These are phyloP conservation scores for Coprinopsis strossmayeri DNA, from an alignment of 768 basidiomycete species.

Conservation along the genomic window DNA sequence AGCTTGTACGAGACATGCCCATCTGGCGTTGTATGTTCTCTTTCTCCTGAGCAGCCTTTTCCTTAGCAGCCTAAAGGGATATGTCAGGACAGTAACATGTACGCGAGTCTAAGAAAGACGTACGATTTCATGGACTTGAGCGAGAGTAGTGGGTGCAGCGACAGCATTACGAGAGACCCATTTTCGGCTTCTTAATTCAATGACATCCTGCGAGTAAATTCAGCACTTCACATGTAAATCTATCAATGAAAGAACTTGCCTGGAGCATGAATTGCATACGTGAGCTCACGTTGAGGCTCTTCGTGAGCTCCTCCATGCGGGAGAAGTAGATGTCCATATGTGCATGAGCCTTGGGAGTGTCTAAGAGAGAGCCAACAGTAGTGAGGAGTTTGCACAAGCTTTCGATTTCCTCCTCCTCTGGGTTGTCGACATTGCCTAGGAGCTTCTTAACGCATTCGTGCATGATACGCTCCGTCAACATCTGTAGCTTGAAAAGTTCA, in stretches of 20 bases:
- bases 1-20: conserved; percentile 87
- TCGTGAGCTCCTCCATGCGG: conserved; percentile 78
- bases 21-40: conserved; percentile 53
- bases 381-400: conserved; percentile 88
- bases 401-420: conserved; percentile 98
- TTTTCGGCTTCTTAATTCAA: conserved; percentile 78
- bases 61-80: conserved; percentile 63
- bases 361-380: conserved; percentile 81
- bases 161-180: conserved; percentile 72
- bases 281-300: conserved; percentile 68
- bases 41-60: conserved; percentile 62
- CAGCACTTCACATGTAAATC: not conserved
- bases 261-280: conserved; percentile 96
- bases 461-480: conserved; percentile 98
- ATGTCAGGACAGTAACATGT: conserved; percentile 6
- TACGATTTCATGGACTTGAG: conserved; percentile 83
- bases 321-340: conserved; percentile 93
- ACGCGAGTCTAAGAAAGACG: conserved; percentile 22
- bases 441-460: conserved; percentile 97
- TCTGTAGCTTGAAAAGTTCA: conserved; percentile 97
- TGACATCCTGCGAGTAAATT: conserved; percentile 59
- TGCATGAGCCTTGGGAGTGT: conserved; percentile 71
- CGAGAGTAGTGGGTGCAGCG: conserved; percentile 81
- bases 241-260: conserved; percentile 48
- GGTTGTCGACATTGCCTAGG: conserved; percentile 86